Evolutionary conservation across 2,329 filamentous ascomycete species (phyloP), one percentile per base, ranked within the genome.

Genomic region (Helicocarpus griseus): DNA sequence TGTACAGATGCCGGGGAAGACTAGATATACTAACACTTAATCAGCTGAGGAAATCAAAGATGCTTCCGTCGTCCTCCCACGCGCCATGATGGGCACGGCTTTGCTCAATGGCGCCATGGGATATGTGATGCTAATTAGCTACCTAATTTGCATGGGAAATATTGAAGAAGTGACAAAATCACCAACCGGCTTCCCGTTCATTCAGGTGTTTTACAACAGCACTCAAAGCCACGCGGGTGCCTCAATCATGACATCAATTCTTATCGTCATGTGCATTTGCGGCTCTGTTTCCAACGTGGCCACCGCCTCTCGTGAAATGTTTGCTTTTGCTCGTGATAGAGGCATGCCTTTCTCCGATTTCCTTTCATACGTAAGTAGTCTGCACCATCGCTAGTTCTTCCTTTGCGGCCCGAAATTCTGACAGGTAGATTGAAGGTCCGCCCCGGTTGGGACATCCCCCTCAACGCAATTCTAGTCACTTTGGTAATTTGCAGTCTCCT

Each of bases 241-340:
- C 0, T 72, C 73, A 1, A 70, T 74, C 19, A 78, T 80, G 73
- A 69, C 72, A 0, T 62, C 69, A 4, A 69, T 81, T 17, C 63
- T 80, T 2, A 68, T 78, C 3, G 61, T 78, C 17, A 73, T 77
- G 28, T 64, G 74, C 4, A 71, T 73, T 1, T 74, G 71, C 17
- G 73, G 73, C 33, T 76, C 73, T 13, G 74, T 79, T 19, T 75
- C 74, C 1, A 75, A 78, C 55, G 72, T 83, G 0, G 77, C 76
- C 1, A 77, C 81, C 0, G 78, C 79, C 0, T 81, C 78, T 0
- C 72, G 79, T 11, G 73, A 80, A 51, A 73, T 77, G 9, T 81
- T 76, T 75, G 76, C 78, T 0, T 81, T 81, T 58, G 68, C 70
- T 2, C 66, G 71, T 22, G 71, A 73, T 51, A 57, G 61, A 29